Conservation (phyloP, 768 basidiomycete species). For the Rhodotorula babjevae region DNA sequence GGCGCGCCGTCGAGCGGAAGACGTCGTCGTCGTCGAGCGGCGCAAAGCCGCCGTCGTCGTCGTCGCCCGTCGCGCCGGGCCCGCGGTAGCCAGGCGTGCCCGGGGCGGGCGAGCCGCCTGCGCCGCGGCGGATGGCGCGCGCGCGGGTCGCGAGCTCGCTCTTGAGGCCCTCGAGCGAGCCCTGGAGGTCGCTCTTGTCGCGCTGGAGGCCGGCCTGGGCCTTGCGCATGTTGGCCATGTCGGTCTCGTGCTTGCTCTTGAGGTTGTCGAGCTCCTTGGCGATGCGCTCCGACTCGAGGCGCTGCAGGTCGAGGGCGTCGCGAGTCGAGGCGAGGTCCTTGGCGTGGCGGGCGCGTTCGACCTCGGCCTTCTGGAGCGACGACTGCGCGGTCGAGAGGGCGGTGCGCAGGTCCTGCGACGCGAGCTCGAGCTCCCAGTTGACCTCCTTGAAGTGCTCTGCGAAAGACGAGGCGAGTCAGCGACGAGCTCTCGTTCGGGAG, state of each 20-base stretch:
- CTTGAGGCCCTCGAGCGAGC: conserved; percentile 69
- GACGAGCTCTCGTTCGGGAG: too few species aligned
- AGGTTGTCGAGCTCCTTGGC: conserved; percentile 58
- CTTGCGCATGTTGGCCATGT: conserved; percentile 84
- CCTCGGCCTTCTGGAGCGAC: conserved; percentile 64
- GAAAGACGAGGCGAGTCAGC: background rate
- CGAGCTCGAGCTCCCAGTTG: conserved; percentile 97
- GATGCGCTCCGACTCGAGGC: conserved; percentile 60
- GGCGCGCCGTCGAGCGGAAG: conserved; percentile 44
- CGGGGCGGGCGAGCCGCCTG: conserved; percentile 6
- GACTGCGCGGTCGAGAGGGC: conserved; percentile 65
- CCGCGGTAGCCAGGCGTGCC: conserved; percentile 28
- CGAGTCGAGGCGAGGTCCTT: conserved; percentile 67
- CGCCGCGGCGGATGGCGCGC: conserved; percentile 53
- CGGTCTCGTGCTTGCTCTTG: conserved; percentile 88
- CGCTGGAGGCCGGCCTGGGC: conserved; percentile 78
- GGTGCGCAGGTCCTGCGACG: conserved; percentile 74
- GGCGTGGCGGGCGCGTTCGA: conserved; percentile 74
- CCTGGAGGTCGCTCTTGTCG: conserved; percentile 87
- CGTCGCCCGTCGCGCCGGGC: conserved; percentile 7
- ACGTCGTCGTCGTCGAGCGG: conserved; percentile 46
- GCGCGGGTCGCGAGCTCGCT: conserved; percentile 60
- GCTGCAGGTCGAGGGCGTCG: conserved; percentile 74
- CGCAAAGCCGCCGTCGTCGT: conserved; percentile 14
- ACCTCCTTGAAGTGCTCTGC: conserved; percentile 93